Evolutionary conservation across 768 basidiomycete species (phyloP).

Genomic region (Daedalea quercina): DNA sequence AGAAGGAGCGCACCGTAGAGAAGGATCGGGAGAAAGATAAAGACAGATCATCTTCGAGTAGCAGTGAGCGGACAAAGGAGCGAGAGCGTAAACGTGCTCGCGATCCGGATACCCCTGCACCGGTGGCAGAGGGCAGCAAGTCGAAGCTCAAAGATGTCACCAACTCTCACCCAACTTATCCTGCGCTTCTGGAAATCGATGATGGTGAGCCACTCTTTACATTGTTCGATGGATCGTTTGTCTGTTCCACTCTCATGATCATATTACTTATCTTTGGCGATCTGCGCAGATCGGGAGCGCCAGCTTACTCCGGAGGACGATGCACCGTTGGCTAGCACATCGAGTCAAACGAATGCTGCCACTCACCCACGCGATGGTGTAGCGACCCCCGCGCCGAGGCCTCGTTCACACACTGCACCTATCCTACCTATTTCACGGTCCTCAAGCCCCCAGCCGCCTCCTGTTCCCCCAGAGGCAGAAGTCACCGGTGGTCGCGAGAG

Average conservation of each 20-base stretch:
- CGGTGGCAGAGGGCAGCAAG: slow-evolving; percentile 31
- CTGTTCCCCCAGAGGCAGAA: slow-evolving; percentile 26
- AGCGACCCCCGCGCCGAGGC: slow-evolving; percentile 31
- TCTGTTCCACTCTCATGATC: neutral
- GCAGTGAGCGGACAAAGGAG: slow-evolving; percentile 20
- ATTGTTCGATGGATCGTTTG: neutral
- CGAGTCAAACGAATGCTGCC: slow-evolving; percentile 19
- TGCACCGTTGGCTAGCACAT: slow-evolving; percentile 24
- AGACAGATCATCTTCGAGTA: slow-evolving; percentile 9
- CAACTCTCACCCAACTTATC: slow-evolving; percentile 41
- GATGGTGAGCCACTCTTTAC: neutral
- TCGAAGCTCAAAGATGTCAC: slow-evolving; percentile 60
- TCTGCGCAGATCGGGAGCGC: slow-evolving; percentile 28
- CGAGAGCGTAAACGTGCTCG: slow-evolving; percentile 34
- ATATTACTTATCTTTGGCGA: slow-evolving; percentile 11
- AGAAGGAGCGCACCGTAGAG: slow-evolving; percentile 20
- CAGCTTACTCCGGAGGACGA: slow-evolving; percentile 31
- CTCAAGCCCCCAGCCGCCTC: slow-evolving; percentile 31
- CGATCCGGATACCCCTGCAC: slow-evolving; percentile 28
- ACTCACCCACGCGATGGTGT: slow-evolving; percentile 26
- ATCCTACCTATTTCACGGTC: slow-evolving; percentile 39
- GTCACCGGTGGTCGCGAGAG: slow-evolving; percentile 36
- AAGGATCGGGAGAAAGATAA: slow-evolving; percentile 13
- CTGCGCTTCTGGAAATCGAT: slow-evolving; percentile 11
- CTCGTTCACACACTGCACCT: slow-evolving; percentile 17